These are phyloP conservation scores for Skeletonema potamos DNA, from an alignment of 108 stramenopile species.

Conservation along the genomic window DNA sequence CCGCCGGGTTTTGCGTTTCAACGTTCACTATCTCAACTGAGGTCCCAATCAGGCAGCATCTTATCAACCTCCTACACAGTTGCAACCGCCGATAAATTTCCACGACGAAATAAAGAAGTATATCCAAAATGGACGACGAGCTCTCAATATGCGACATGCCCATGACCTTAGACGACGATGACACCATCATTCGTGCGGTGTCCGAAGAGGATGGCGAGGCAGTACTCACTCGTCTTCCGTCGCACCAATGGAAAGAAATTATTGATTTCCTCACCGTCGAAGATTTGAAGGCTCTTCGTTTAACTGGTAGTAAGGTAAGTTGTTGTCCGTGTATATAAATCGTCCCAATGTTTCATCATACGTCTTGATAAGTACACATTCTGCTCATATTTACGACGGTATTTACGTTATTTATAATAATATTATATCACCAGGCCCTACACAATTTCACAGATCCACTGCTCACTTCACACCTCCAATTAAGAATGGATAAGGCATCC, in stretches of 20 bases:
- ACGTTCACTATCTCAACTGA: too few relatives aligned
- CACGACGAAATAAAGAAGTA: neutral
- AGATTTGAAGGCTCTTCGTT: conserved; percentile 1
- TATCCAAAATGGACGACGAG: neutral
- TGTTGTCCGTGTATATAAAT: neutral
- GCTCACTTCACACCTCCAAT: neutral
- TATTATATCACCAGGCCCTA: neutral
- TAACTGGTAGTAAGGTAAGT: neutral
- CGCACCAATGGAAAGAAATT: neutral
- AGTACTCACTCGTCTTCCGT: neutral
- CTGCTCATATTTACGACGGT: too few relatives aligned
- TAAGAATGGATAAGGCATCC: neutral
- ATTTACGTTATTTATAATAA: neutral
- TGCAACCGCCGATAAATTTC: too few relatives aligned
- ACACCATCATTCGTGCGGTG: neutral
- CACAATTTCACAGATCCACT: neutral
- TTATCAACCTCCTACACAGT: too few relatives aligned
- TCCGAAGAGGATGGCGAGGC: neutral
- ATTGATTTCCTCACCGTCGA: conserved; percentile 3
- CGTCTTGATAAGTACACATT: neutral
- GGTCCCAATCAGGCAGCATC: too few relatives aligned
- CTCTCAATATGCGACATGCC: neutral
- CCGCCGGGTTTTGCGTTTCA: too few relatives aligned
- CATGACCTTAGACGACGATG: neutral
- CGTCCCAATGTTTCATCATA: neutral